Conservation (phyloP, 1,284 basidiomycete species). For the Trametes hirsuta region DNA sequence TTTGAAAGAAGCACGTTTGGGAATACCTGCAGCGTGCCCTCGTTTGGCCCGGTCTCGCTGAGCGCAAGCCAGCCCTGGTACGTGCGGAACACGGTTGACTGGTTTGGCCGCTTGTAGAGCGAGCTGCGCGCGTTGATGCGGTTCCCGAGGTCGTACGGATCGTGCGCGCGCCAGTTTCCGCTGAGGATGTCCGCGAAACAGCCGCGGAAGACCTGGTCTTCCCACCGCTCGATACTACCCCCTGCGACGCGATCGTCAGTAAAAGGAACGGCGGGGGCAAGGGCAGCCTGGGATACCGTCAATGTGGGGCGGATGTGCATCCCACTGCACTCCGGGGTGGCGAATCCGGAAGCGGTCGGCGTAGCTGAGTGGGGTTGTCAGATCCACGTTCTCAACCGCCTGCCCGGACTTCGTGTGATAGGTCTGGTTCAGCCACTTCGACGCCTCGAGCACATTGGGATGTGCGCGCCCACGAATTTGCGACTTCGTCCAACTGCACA, state of each 20-base stretch:
- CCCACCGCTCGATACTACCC: conserved; percentile 85
- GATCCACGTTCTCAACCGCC: conserved; percentile 58
- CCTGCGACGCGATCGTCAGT: conserved; percentile 41
- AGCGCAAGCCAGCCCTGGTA: conserved; percentile 81
- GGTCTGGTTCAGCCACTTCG: conserved; percentile 65
- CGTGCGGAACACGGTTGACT: conserved; percentile 75
- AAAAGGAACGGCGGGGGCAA: background rate
- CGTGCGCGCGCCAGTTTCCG: conserved; percentile 72
- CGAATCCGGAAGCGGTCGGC: conserved; percentile 86
- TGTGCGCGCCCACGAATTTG: conserved; percentile 77
- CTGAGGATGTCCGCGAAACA: conserved; percentile 70
- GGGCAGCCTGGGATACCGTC: conserved; percentile 52
- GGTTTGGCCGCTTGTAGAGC: conserved; percentile 61
- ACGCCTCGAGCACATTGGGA: conserved; percentile 67
- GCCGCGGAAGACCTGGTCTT: conserved; percentile 69
- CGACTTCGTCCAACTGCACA: conserved; percentile 64
- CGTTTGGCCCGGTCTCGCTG: conserved; percentile 70
- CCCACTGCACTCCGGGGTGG: conserved; percentile 72
- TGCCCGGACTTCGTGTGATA: conserved; percentile 50
- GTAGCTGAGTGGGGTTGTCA: conserved; percentile 73
- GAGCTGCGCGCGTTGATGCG: conserved; percentile 66
- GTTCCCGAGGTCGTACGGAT: conserved; percentile 68
- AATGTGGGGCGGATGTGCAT: conserved; percentile 74
- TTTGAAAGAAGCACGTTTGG: conserved; percentile 76
- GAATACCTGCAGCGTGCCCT: conserved; percentile 83